These are phyloP conservation scores for Daldinia concentrica DNA, from an alignment of 495 filamentous ascomycete genomes.

Conservation along the genomic window DNA sequence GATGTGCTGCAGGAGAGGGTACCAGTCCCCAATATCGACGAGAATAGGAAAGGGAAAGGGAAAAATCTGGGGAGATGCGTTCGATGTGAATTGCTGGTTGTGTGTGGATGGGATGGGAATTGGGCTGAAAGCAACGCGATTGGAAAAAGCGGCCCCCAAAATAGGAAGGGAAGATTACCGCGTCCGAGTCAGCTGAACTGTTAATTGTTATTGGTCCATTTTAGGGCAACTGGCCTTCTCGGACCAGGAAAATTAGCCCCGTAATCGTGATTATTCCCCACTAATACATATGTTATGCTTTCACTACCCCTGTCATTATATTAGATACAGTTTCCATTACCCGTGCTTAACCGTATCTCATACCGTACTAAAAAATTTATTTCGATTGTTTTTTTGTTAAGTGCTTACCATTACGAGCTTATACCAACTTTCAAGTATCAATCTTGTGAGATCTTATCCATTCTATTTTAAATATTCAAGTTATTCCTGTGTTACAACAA, in stretches of 20 bases:
- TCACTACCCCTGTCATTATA: neutral
- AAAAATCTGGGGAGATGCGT: slow-evolving; percentile 41
- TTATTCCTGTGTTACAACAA: neutral
- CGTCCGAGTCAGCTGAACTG: slow-evolving; percentile 31
- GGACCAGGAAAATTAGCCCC: slow-evolving; percentile 31
- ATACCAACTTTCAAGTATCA: neutral
- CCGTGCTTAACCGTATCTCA: neutral
- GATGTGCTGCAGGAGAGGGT: slow-evolving; percentile 41
- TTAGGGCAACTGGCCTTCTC: slow-evolving; percentile 16
- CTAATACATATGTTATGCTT: slow-evolving; percentile 32
- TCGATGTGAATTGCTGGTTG: slow-evolving; percentile 25
- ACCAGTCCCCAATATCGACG: slow-evolving; percentile 39
- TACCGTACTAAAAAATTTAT: neutral
- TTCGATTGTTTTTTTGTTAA: neutral
- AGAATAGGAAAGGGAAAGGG: slow-evolving; percentile 40
- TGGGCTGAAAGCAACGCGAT: slow-evolving; percentile 37
- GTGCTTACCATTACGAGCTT: too few relatives aligned
- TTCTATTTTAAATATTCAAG: neutral
- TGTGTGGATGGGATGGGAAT: slow-evolving; percentile 22
- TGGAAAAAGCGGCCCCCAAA: slow-evolving; percentile 39
- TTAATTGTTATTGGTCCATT: slow-evolving; percentile 17
- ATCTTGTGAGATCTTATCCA: neutral
- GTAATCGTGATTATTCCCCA: slow-evolving; percentile 35
- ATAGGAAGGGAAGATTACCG: slow-evolving; percentile 30
- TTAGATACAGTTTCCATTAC: neutral